Evolutionary conservation across 108 stramenopile species (phyloP), one percentile per base, ranked within the genome.

Genomic region (Craspedostauros australis): DNA sequence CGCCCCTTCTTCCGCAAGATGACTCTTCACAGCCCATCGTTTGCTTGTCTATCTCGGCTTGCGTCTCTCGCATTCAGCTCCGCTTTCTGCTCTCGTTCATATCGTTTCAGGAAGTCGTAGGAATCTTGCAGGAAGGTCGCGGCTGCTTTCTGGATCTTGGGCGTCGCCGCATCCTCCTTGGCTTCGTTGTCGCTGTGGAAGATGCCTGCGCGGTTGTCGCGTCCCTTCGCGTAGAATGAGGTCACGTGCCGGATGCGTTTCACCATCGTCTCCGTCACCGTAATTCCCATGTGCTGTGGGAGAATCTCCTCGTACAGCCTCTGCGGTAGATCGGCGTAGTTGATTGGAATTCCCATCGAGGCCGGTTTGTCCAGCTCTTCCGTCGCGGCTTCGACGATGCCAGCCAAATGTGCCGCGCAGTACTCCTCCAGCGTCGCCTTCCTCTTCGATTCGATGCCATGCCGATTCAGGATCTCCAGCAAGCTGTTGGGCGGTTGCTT

Each of bases 321-420:
- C 27, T 69, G 56, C 0, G 80, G 80, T 5, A 86, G 42, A 45
- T 60, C 21, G 26, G 61, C 62, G 43, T 79, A 84, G 46, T 81
- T 76, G 19, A 92, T 77, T 15, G 86, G 71, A 46, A 73, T 60
- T 12, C 80, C 86, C 57, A 76, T 31, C 57, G 63, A 30, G 55
- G 62, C 32, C 58, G 52, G 8, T 70, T 64, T 18, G 33, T 70
- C 54, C 16, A 80, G 19, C 27, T 50, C 62, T 9, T 36, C 29
- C 0, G 83, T 49, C 37, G 91, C 91, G 12, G 83, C 60, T 64
- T 84, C 80, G 39, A 76, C 80, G 23, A 89, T 56, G 31, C 68
- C 69, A n/a, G 85, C 80, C 50, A 93, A 70, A 66, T 89, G 91
- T 0, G 77, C 74, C 6, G 91, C 83, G 68, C 91, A 93, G 50